These are phyloP conservation scores for Fusarium pininemorale DNA, from an alignment of 2,329 filamentous ascomycete species.

Conservation along the genomic window DNA sequence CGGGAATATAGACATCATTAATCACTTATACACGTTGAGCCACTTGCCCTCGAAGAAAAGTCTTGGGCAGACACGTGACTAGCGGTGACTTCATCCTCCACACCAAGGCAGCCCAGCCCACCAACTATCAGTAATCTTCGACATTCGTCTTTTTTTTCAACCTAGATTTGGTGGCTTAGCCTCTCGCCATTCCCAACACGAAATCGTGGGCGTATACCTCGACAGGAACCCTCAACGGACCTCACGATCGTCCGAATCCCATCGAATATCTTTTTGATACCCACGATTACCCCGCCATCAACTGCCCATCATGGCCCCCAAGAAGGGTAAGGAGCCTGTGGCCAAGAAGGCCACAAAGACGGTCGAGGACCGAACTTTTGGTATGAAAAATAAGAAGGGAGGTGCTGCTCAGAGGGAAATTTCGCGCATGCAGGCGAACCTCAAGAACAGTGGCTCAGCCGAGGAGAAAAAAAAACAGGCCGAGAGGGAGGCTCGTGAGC, in stretches of 20 bases:
- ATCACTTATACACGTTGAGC: background rate
- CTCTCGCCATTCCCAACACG: conserved; percentile 19
- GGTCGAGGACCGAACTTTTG: conserved; percentile 96
- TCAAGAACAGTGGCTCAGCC: conserved; percentile 77
- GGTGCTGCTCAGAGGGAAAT: conserved; percentile 90
- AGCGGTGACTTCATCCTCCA: conserved; percentile 44
- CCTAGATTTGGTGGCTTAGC: conserved; percentile 23
- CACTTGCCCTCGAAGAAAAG: conserved; percentile 24
- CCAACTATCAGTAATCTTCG: conserved; percentile 41
- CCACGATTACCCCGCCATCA: conserved; percentile 43
- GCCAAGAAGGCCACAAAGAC: conserved; percentile 70
- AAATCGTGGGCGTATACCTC: conserved; percentile 6
- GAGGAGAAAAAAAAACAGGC: conserved; percentile 85
- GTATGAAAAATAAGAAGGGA: conserved; percentile 99
- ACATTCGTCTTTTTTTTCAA: conserved; percentile 36
- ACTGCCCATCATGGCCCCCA: conserved; percentile 74
- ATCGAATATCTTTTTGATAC: conserved; percentile 19
- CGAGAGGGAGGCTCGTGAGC: conserved; percentile 74
- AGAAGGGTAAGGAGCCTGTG: conserved; percentile 64
- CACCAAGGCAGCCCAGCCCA: conserved; percentile 41
- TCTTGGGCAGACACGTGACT: conserved; percentile 39
- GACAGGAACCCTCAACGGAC: background rate
- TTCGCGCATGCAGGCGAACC: conserved; percentile 79
- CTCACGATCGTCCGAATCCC: background rate
- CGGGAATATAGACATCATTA: background rate